Percentiles rank a stretch among this genome's conserved stretches.
Evolutionary conservation across 129 eudicot genomes (phyloP).

Genomic region (Helichrysum umbraculigerum): DNA sequence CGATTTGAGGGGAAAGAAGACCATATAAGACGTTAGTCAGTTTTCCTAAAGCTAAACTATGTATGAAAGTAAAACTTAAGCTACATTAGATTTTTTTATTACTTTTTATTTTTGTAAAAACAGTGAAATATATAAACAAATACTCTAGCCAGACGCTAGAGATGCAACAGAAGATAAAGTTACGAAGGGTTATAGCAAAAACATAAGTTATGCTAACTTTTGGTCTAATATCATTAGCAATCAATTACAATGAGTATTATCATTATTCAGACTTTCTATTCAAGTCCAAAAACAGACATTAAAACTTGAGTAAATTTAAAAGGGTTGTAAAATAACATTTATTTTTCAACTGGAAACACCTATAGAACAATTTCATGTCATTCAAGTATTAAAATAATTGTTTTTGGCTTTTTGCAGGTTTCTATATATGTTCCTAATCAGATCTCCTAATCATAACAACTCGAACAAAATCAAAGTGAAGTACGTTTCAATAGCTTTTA

Average conservation of each 20-base stretch:
- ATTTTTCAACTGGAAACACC: neutral
- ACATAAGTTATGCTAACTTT: no score
- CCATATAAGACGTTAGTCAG: neutral
- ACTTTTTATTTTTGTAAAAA: neutral
- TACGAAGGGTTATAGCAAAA: neutral
- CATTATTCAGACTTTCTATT: neutral
- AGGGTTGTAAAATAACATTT: neutral
- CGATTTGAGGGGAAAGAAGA: neutral
- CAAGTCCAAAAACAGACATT: neutral
- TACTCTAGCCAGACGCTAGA: no score
- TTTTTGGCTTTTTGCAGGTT: no score
- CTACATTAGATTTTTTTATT: neutral
- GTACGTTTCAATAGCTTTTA: no score
- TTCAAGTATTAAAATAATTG: neutral
- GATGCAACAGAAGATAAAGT: no score
- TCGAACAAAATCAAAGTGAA: no score
- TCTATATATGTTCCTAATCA: no score
- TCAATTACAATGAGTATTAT: no score
- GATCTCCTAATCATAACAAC: no score
- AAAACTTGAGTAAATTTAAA: neutral
- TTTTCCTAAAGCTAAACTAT: neutral
- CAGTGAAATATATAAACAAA: neutral
- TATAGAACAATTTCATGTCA: neutral
- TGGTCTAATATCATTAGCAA: no score
- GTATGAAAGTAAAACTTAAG: neutral